Percentiles rank a stretch among this genome's conserved stretches.
phyloP scores from a whole-genome alignment of 306 rosid species.

The Astragalus glycyphyllos region DNA sequence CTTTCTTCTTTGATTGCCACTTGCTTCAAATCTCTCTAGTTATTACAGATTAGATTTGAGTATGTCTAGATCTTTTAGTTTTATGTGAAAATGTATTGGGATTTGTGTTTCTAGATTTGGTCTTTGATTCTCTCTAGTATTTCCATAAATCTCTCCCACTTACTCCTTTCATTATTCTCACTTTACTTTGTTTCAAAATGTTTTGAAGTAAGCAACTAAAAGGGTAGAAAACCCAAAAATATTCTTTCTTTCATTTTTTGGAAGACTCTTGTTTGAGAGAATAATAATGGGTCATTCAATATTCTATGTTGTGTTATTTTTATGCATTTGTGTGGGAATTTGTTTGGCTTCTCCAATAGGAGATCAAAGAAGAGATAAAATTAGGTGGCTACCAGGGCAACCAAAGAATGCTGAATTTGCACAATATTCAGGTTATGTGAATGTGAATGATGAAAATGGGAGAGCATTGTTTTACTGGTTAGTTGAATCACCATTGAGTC shows the following conservation, averaged over 20 bases:
- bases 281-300: constrained; percentile 56
- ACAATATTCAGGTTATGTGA: constrained; percentile 93
- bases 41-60: background rate
- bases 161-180: constrained; percentile 22
- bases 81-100: constrained; percentile 37
- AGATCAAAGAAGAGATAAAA: constrained; percentile 78
- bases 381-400: constrained; percentile 78
- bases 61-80: constrained; percentile 35
- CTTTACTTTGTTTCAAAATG: constrained; percentile 13
- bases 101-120: constrained; percentile 37
- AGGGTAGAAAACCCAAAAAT: constrained; percentile 35
- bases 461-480: constrained; percentile 96
- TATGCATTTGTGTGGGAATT: constrained; percentile 54
- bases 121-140: constrained; percentile 14
- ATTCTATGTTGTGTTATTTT: constrained; percentile 50
- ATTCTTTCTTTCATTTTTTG: constrained; percentile 35
- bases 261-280: background rate
- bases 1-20: constrained; percentile 33
- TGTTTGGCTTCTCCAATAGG: constrained; percentile 51
- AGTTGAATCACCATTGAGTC: constrained; percentile 68
- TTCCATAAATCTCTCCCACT: constrained; percentile 18
- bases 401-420: constrained; percentile 72
- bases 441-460: constrained; percentile 74
- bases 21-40: constrained; percentile 1
- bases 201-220: constrained; percentile 19